Evolutionary conservation across 805 yeast genomes (phyloP).

Genomic region (Priceomyces fermenticarens): DNA sequence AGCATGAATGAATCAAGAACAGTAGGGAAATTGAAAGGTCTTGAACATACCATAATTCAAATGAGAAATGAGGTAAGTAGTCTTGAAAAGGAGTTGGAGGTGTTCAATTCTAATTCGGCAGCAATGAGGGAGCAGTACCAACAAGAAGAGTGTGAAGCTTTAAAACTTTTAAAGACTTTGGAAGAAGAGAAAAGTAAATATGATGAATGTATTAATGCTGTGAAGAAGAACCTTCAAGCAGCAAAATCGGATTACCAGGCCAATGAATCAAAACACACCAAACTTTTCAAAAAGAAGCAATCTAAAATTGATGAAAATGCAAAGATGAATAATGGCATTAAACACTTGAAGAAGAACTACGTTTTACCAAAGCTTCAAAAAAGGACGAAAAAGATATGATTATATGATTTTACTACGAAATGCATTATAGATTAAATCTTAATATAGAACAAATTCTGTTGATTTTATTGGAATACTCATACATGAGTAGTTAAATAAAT

Average conservation of each 20-base stretch:
- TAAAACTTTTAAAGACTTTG: constrained; percentile 18
- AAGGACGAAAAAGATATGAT: constrained; percentile 17
- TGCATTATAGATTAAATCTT: too few species aligned
- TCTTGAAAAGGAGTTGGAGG: constrained; percentile 16
- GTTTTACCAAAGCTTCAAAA: constrained; percentile 22
- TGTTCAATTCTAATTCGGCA: constrained; percentile 11
- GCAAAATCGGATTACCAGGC: constrained; percentile 20
- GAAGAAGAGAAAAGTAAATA: constrained; percentile 19
- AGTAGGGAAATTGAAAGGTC: constrained; percentile 37
- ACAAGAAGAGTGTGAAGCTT: constrained; percentile 16
- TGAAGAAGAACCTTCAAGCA: constrained; percentile 18
- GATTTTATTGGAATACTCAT: too few species aligned
- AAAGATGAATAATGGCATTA: constrained; percentile 21
- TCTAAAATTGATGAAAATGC: constrained; percentile 24
- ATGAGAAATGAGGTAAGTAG: constrained; percentile 32
- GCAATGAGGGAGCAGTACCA: constrained; percentile 11
- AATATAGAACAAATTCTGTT: too few species aligned
- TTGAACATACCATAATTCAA: constrained; percentile 38
- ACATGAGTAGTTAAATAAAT: not conserved
- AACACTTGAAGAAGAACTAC: constrained; percentile 22
- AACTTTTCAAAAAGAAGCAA: constrained; percentile 22
- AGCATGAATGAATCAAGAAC: constrained; percentile 25
- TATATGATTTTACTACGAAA: not conserved
- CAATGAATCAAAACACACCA: constrained; percentile 20
- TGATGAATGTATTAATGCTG: constrained; percentile 20